Evolutionary conservation across 1,284 basidiomycete genomes (phyloP).

Genomic region (Malassezia psittaci): DNA sequence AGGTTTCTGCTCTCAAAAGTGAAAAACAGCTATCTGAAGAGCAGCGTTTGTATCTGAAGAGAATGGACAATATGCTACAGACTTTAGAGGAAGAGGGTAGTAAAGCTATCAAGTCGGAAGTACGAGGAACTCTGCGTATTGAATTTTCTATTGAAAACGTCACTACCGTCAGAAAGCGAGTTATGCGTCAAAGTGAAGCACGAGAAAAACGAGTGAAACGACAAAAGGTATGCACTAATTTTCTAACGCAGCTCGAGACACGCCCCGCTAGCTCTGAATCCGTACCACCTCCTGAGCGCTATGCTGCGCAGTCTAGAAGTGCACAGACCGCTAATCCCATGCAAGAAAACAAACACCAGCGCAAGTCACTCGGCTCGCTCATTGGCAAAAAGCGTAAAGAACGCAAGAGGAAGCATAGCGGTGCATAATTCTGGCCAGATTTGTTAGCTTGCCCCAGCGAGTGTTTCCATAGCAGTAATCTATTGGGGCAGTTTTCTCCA

Average conservation of each 20-base stretch:
- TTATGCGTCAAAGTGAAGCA: slow-evolving; percentile 26
- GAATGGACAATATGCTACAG: slow-evolving; percentile 24
- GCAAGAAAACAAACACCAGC: not conserved
- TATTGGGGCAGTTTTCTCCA: too few relatives aligned
- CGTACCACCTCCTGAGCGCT: too few relatives aligned
- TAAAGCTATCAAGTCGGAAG: slow-evolving; percentile 25
- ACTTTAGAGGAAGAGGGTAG: slow-evolving; percentile 20
- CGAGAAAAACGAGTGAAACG: slow-evolving; percentile 22
- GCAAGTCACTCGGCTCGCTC: slow-evolving; percentile 23
- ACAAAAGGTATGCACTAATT: slow-evolving; percentile 8
- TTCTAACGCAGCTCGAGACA: not conserved
- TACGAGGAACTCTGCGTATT: slow-evolving; percentile 38
- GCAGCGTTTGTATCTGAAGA: slow-evolving; percentile 24
- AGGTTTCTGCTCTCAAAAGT: slow-evolving; percentile 21
- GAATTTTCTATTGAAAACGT: slow-evolving; percentile 47
- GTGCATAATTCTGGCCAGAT: not conserved
- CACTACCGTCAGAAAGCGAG: slow-evolving; percentile 33
- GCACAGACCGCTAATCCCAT: not conserved
- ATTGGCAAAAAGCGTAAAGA: slow-evolving; percentile 42
- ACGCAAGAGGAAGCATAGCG: slow-evolving; percentile 17
- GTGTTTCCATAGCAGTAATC: not conserved
- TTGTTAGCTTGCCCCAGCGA: not conserved
- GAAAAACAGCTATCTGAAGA: slow-evolving; percentile 19
- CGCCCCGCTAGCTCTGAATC: not conserved
- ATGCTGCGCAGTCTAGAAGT: too few relatives aligned